Base-by-base conservation (phyloP, 805 yeast species). In the Saturnispora zaruensis region DNA sequence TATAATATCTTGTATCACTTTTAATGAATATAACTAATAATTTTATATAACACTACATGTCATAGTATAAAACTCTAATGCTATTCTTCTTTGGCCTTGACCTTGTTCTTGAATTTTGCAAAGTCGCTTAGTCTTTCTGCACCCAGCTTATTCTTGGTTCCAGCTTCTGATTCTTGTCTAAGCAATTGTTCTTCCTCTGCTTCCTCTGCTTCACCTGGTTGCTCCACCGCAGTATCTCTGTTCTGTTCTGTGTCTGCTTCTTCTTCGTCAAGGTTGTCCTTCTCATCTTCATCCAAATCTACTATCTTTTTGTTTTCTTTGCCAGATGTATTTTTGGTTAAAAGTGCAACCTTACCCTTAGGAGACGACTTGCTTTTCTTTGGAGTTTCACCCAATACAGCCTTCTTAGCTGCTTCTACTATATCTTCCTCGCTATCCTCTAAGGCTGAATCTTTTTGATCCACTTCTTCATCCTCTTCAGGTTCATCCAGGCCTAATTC, bases 401-500 rank as follows among this genome's bases (percentile, higher is more conserved):
- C 62, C 44, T 61, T 63, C 11, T 43, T 24, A 36, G 28, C 49
- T 13, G 30, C 46, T n/a, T 42, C 46, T 18, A 43, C 41, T 3
- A 53, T n/a, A 4, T 49, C 45, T 1, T n/a, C 28, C 20, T 49
- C 46, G 24, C 44, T 25, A n/a, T 32, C 40, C 11, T 49, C 37
- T 0, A 24, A 13, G 14, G 40, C 23, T 6, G 8, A 7, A 5
- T 16, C 40, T 18, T 36, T 11, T 9, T 36, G 40, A 7, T 36
- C 40, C 32, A 28, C 32, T 18, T 18, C 46, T 40, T 51, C 54
- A 24, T 49, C 51, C 8, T 43, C 49, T 21, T 55, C 57, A 5
- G 51, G 14, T 6, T 55, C 54, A 45, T 58, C 63, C 24, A 64
- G 52, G 18, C 64, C 64, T 37, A 63, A 52, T 44, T 63, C 67